A percentile compares a stretch with the other conserved stretches of the same genome.
phyloP scores from a whole-genome alignment of 257 asterid genomes.

The Solanum sejunctum region DNA sequence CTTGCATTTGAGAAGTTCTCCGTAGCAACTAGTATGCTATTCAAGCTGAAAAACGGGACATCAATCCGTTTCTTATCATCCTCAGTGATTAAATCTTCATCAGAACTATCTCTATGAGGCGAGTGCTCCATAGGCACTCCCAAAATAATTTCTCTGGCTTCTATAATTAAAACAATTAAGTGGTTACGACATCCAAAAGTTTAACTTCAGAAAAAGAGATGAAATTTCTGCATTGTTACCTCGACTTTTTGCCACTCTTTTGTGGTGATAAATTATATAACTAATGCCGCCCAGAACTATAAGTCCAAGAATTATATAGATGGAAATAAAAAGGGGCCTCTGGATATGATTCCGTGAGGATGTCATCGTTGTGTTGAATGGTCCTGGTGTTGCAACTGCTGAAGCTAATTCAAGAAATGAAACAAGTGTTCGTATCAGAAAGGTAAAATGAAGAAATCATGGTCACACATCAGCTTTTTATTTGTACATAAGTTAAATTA shows the following conservation, averaged over 20 bases:
- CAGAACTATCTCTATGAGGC: slow-evolving; percentile 6
- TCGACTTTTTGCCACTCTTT: not conserved
- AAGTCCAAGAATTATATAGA: slow-evolving; percentile 9
- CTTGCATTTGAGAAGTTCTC: slow-evolving; percentile 30
- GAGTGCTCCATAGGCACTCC: not conserved
- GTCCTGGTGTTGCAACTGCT: not conserved
- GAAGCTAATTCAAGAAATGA: not conserved
- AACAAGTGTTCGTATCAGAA: not conserved
- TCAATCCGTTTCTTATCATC: slow-evolving; percentile 18
- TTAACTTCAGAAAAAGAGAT: not conserved
- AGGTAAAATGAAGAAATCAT: not conserved
- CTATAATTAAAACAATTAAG: not conserved
- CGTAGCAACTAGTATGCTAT: slow-evolving; percentile 30
- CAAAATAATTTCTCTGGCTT: not conserved
- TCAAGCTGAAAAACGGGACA: slow-evolving; percentile 25
- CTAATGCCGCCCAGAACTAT: slow-evolving; percentile 4
- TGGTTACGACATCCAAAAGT: not conserved
- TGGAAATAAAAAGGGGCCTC: not conserved
- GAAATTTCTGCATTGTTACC: slow-evolving; percentile 3
- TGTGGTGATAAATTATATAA: slow-evolving; percentile 10
- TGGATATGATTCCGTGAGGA: not conserved
- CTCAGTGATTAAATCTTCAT: slow-evolving; percentile 13
- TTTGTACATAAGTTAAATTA: not conserved
- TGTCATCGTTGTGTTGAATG: not conserved
- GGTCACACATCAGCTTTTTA: not conserved